phyloP scores from a whole-genome alignment of 805 yeast species.

The Metschnikowia lunata region DNA sequence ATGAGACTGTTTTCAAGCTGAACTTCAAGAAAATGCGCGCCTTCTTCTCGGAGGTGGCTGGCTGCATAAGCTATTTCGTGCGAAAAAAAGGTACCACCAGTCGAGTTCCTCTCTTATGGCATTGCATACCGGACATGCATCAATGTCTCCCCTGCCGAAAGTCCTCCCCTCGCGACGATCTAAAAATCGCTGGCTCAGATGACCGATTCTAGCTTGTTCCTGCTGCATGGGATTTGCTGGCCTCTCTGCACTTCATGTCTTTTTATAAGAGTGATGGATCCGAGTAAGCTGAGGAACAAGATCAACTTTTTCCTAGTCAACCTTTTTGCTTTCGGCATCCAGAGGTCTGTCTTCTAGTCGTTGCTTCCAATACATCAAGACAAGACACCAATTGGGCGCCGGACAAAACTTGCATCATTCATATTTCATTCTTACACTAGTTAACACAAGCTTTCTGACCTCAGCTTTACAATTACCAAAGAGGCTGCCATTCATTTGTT shows the following conservation, averaged over 20 bases:
- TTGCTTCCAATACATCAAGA: no score
- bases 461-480: neutral
- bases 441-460: slow-evolving; percentile 1
- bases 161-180: neutral
- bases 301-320: neutral
- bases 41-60: slow-evolving; percentile 3
- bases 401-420: neutral
- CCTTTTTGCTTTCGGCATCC: neutral
- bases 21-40: no score
- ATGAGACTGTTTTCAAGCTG: no score
- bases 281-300: no score
- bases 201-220: slow-evolving; percentile 1
- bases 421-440: no score
- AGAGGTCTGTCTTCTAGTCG: neutral
- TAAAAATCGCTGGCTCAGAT: slow-evolving; percentile 4
- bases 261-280: neutral
- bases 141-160: slow-evolving; percentile 1
- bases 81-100: slow-evolving; percentile 4
- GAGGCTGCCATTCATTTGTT: slow-evolving; percentile 5
- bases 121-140: neutral
- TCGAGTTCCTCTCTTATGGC: neutral
- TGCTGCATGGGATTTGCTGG: slow-evolving; percentile 2
- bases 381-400: no score
- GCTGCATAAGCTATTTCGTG: slow-evolving; percentile 1
- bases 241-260: neutral